A percentile compares a stretch with the other conserved stretches of the same genome.
phyloP scores from a whole-genome alignment of 257 asterid species.

The Ballota nigra region DNA sequence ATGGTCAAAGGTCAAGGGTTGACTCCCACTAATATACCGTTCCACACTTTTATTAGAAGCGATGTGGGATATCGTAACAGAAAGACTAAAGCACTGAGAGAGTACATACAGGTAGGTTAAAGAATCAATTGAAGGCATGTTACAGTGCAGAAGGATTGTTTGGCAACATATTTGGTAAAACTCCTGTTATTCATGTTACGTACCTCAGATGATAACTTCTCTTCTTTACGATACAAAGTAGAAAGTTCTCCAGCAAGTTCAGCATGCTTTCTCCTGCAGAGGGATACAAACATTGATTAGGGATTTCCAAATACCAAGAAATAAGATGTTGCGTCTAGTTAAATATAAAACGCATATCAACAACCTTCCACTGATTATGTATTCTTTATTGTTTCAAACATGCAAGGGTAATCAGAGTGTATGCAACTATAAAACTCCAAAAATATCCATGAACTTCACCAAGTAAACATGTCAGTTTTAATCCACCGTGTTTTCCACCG shows the following conservation, averaged over 20 bases:
- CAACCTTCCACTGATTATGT: conserved; percentile 8
- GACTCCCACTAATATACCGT: no score
- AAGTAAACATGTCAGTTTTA: not conserved
- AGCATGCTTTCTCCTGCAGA: conserved; percentile 94
- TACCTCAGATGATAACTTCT: conserved; percentile 89
- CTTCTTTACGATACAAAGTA: conserved; percentile 78
- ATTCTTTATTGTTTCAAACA: conserved; percentile 9
- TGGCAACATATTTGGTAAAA: conserved; percentile 1
- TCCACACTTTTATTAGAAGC: no score
- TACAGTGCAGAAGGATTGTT: conserved; percentile 10
- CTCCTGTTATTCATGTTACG: conserved; percentile 26
- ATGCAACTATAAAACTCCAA: not conserved
- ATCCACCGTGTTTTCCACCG: conserved; percentile 2
- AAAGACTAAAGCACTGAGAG: not conserved
- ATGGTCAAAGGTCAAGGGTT: no score
- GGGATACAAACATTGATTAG: conserved; percentile 20
- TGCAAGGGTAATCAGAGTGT: conserved; percentile 3
- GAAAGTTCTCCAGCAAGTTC: conserved; percentile 93
- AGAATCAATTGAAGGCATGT: not conserved
- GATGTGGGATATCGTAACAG: no score
- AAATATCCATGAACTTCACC: not conserved
- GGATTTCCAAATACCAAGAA: conserved; percentile 12
- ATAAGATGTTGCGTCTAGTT: not conserved
- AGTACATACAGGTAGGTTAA: not conserved
- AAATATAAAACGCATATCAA: conserved; percentile 16